phyloP scores from a whole-genome alignment of 1,139 yeast genomes.

The Pneumocystis wakefieldiae region DNA sequence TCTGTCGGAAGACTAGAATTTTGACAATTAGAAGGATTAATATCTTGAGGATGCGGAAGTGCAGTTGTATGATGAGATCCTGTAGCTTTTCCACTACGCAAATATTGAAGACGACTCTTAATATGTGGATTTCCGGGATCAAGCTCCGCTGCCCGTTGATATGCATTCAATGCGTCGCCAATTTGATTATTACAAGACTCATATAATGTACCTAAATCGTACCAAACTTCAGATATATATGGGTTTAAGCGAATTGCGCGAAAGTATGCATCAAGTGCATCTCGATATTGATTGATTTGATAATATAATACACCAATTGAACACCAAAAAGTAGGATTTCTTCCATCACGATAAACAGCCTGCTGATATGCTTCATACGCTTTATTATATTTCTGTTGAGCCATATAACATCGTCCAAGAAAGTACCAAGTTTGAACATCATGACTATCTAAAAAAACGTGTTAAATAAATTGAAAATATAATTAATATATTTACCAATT shows the following conservation, averaged over 20 bases:
- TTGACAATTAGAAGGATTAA: slow-evolving; percentile 38
- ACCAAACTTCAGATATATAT: slow-evolving; percentile 94
- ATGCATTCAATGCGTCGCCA: slow-evolving; percentile 89
- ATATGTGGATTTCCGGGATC: slow-evolving; percentile 93
- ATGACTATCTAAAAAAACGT: slow-evolving; percentile 40
- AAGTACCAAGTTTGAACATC: slow-evolving; percentile 98
- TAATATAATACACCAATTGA: slow-evolving; percentile 93
- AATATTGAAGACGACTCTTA: slow-evolving; percentile 76
- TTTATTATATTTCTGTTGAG: slow-evolving; percentile 82
- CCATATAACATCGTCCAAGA: slow-evolving; percentile 92
- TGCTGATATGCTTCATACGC: slow-evolving; percentile 98
- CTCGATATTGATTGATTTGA: slow-evolving; percentile 89
- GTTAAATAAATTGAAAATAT: not conserved
- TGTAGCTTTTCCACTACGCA: slow-evolving; percentile 35
- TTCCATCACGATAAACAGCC: slow-evolving; percentile 89
- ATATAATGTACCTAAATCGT: slow-evolving; percentile 88
- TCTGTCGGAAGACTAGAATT: slow-evolving; percentile 29
- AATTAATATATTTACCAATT: slow-evolving; percentile 17
- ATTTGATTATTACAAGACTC: slow-evolving; percentile 95
- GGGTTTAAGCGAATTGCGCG: slow-evolving; percentile 92
- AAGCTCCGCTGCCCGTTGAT: slow-evolving; percentile 84
- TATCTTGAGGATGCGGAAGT: slow-evolving; percentile 27
- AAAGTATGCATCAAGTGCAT: slow-evolving; percentile 93
- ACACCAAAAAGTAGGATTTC: slow-evolving; percentile 98
- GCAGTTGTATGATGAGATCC: slow-evolving; percentile 26